A percentile compares a stretch with the other conserved stretches of the same genome.
These are phyloP conservation scores for Fusarium setosum DNA, from an alignment of 2,329 filamentous ascomycete genomes.

Conservation along the genomic window DNA sequence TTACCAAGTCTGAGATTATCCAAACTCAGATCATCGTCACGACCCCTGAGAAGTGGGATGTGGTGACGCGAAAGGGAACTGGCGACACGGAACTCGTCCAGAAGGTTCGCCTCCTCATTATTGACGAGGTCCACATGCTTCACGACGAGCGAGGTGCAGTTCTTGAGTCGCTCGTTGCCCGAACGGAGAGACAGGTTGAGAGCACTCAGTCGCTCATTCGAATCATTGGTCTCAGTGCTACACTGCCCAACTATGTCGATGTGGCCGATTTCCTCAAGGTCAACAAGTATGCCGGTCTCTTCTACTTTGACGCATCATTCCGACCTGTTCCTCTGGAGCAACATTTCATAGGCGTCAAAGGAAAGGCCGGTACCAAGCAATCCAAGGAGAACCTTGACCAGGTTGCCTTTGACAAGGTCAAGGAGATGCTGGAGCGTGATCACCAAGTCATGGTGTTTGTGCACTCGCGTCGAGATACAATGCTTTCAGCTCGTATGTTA, in stretches of 20 bases:
- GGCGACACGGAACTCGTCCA: conserved; percentile 98
- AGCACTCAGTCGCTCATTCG: conserved; percentile 97
- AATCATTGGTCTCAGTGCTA: conserved; percentile 94
- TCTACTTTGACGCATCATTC: conserved; percentile 98
- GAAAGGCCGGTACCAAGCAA: conserved; percentile 83
- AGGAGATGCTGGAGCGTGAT: conserved; percentile 89
- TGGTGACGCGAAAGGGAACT: conserved; percentile 95
- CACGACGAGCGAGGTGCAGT: conserved; percentile 98
- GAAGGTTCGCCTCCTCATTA: conserved; percentile 94
- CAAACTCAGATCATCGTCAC: conserved; percentile 98
- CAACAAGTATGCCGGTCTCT: conserved; percentile 90
- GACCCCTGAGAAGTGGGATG: conserved; percentile 99
- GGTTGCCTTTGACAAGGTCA: conserved; percentile 92
- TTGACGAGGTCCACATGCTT: conserved; percentile 99
- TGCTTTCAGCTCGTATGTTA: conserved; percentile 86
- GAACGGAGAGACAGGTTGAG: conserved; percentile 96
- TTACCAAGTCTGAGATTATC: conserved; percentile 95
- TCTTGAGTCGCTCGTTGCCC: conserved; percentile 92
- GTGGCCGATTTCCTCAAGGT: conserved; percentile 98
- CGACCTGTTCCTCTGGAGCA: conserved; percentile 95
- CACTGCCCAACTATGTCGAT: conserved; percentile 94
- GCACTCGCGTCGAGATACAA: conserved; percentile 94
- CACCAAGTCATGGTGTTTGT: conserved; percentile 99
- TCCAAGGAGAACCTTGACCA: conserved; percentile 90
- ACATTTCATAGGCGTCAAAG: conserved; percentile 96